These are phyloP conservation scores for Ophiostoma quercus DNA, from an alignment of 2,329 filamentous ascomycete species.

Conservation along the genomic window DNA sequence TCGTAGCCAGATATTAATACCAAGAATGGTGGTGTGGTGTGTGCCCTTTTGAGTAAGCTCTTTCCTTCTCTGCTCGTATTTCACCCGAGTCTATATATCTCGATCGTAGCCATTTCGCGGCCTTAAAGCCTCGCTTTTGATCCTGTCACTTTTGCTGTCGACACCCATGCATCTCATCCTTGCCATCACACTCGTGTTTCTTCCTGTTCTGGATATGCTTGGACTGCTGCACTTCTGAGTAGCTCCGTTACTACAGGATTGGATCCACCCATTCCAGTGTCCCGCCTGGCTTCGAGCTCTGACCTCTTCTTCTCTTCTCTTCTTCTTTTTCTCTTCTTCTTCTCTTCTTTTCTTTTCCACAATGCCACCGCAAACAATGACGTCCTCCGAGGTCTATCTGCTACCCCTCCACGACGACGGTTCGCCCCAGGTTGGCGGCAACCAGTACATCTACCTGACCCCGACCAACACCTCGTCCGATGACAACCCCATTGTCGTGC, in stretches of 20 bases:
- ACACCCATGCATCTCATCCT: neutral
- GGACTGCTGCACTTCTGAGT: neutral
- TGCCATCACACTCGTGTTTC: neutral
- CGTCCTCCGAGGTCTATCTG: constrained; percentile 71
- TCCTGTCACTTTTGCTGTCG: neutral
- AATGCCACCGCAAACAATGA: constrained; percentile 58
- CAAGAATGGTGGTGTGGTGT: neutral
- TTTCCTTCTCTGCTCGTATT: neutral
- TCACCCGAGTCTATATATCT: neutral
- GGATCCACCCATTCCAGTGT: neutral
- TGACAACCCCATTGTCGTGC: constrained; percentile 65
- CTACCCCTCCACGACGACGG: constrained; percentile 89
- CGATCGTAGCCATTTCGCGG: neutral
- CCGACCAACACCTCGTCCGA: constrained; percentile 41
- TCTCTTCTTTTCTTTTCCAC: neutral
- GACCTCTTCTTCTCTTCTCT: neutral
- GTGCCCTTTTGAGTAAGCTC: neutral
- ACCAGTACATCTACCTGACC: constrained; percentile 87
- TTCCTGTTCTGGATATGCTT: neutral
- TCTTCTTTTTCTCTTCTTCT: neutral
- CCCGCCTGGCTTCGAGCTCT: neutral
- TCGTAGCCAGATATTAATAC: neutral
- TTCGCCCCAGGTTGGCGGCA: constrained; percentile 72
- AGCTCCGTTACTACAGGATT: constrained; percentile 10
- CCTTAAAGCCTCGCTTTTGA: neutral